Conservation (phyloP, 441 rosid species). For the Syzygium syzygioides region DNA sequence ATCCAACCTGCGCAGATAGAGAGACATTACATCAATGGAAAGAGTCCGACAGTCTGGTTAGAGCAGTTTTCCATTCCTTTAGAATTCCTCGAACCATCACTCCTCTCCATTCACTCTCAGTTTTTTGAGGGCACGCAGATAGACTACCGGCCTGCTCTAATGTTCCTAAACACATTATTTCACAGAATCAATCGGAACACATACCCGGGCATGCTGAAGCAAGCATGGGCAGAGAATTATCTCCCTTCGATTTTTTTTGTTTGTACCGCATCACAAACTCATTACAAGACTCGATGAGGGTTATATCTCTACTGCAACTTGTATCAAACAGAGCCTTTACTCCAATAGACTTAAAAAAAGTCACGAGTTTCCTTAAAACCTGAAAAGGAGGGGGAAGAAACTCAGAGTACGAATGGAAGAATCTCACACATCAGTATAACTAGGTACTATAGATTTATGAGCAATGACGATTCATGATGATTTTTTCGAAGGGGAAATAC, state of each 20-base stretch:
- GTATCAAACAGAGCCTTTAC: slow-evolving; percentile 86
- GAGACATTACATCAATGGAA: neutral
- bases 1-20: slow-evolving; percentile 68
- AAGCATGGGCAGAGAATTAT: slow-evolving; percentile 64
- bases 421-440: neutral
- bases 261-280: slow-evolving; percentile 74
- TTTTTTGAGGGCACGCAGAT: neutral
- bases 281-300: slow-evolving; percentile 77
- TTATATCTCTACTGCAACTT: slow-evolving; percentile 70
- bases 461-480: neutral
- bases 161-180: neutral
- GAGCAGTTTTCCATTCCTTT: neutral
- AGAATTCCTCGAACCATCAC: neutral
- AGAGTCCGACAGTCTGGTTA: neutral
- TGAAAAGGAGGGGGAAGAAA: slow-evolving; percentile 15
- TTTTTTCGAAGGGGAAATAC: neutral
- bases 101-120: neutral
- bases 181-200: neutral
- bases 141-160: neutral
- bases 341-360: slow-evolving; percentile 80
- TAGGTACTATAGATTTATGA: neutral
- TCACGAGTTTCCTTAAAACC: slow-evolving; percentile 76
- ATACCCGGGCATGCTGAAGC: slow-evolving; percentile 94
- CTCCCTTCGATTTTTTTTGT: slow-evolving; percentile 31
- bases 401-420: neutral